Base-by-base conservation (phyloP, 371 early-diverging fungal genomes). In the Polyrhizophydium stewartii region DNA sequence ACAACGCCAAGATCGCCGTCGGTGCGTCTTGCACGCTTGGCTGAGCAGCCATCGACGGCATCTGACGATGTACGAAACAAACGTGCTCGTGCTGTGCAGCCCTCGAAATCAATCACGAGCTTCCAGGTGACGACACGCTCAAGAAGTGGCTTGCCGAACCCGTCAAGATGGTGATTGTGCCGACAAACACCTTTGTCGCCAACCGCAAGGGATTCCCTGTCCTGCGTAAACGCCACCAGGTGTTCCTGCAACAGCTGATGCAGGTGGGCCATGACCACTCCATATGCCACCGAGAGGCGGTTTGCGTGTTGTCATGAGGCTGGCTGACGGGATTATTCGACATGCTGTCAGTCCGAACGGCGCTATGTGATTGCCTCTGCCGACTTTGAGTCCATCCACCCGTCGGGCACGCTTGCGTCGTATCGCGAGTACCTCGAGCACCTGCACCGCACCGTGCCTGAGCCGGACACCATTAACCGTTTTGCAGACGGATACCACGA, bases 71-170 rank as follows among this genome's bases (percentile, higher is more conserved):
- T 62, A 12, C 9, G 12, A 24, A 51, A 2, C 2, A 7, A 16
- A 3, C 13, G 7, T 51, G 3, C 13, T 51, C 21, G 25, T 13
- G 2, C 10, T 28, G 52, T 46, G 50, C 74, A 57, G 82, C 89
- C 10, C 78, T 92, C 50, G 89, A 90, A 64, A 53, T 93, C n/a
- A 74, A 78, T 0, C 69, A 72, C 0, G 68, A 83, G 2, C 38
- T 89, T 27, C 88, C 89, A 0, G 78, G 81, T 24, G 75, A 78
- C 21, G 56, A 55, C 1, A 16, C 73, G 1, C 61, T 89, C 38
- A 78, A 84, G 28, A 83, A 85, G 57, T 96, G 97, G 97, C 66
- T 86, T 31, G 89, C 94, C 0, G 96, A 95, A 61, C 97, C 97
- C 2, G 76, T 96, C 38, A 82, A 81, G 56, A 72, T 82, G 0